These are phyloP conservation scores for Alternaria alternata DNA, from an alignment of 2,329 filamentous ascomycete species.

Conservation along the genomic window DNA sequence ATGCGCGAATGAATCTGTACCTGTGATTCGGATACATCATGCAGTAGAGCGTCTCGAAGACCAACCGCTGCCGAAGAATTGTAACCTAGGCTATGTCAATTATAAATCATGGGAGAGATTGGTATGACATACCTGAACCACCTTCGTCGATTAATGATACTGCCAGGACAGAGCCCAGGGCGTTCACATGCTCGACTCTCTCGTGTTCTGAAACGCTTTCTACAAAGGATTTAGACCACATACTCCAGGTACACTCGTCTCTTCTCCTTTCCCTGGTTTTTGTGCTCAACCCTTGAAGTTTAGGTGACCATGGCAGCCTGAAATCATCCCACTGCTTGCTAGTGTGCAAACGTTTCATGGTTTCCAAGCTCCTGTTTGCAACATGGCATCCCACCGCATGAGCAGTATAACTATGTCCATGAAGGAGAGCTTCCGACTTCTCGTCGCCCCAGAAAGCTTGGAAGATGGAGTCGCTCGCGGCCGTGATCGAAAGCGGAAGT, in stretches of 20 bases:
- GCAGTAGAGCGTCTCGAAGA: constrained; percentile 60
- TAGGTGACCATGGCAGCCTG: constrained; percentile 1
- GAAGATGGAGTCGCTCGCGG: constrained; percentile 78
- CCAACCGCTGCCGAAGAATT: constrained; percentile 63
- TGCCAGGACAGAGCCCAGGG: constrained; percentile 77
- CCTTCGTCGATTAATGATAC: constrained; percentile 64
- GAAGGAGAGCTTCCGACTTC: constrained; percentile 80
- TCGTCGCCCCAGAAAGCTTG: constrained; percentile 73
- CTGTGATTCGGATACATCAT: constrained; percentile 43
- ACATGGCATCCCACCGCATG: constrained; percentile 84
- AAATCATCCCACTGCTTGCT: constrained; percentile 5
- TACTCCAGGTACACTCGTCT: constrained; percentile 65
- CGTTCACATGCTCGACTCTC: constrained; percentile 71
- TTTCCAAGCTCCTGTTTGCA: constrained; percentile 70
- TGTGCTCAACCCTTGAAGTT: background rate
- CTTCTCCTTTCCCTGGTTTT: background rate
- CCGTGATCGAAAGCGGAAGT: constrained; percentile 77
- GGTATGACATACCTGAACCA: constrained; percentile 53
- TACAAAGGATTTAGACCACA: constrained; percentile 72
- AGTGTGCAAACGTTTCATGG: constrained; percentile 54
- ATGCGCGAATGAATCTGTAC: constrained; percentile 66
- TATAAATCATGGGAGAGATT: background rate
- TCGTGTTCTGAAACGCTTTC: constrained; percentile 64
- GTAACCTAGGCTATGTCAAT: constrained; percentile 54
- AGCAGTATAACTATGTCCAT: constrained; percentile 88